A percentile compares a stretch with the other conserved stretches of the same genome.
Evolutionary conservation across 192 early-diverging fungal species (phyloP).

Genomic region (Backusella westeae): DNA sequence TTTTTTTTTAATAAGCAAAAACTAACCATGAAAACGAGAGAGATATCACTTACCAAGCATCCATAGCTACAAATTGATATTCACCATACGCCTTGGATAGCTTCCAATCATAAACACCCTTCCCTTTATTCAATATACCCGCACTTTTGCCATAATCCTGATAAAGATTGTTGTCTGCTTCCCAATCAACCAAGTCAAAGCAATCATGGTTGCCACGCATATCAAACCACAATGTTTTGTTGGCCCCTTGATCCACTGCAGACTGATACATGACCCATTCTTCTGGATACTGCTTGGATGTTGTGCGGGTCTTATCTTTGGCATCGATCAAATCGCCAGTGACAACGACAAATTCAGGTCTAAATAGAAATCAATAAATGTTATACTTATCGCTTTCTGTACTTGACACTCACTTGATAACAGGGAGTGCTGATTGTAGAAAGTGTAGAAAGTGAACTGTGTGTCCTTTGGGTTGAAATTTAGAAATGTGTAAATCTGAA

Average conservation of each 20-base stretch:
- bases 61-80: conserved; percentile 79
- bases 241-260: conserved; percentile 50
- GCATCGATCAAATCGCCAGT: conserved; percentile 92
- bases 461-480: conserved; percentile 57
- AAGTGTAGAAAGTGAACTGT: conserved; percentile 75
- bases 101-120: conserved; percentile 48
- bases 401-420: conserved; percentile 39
- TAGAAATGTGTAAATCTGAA: conserved; percentile 85
- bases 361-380: background rate
- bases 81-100: conserved; percentile 64
- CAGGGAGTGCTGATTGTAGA: conserved; percentile 66
- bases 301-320: conserved; percentile 61
- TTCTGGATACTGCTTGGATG: conserved; percentile 68
- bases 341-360: conserved; percentile 73
- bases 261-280: conserved; percentile 78
- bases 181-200: conserved; percentile 68
- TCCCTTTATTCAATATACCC: conserved; percentile 36
- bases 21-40: too few species aligned
- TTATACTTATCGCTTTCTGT: too few species aligned
- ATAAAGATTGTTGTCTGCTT: conserved; percentile 60
- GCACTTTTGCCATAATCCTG: conserved; percentile 46
- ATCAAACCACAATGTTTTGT: conserved; percentile 70
- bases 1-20: too few species aligned
- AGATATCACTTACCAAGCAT: conserved; percentile 58
- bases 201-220: conserved; percentile 93